A percentile compares a stretch with the other conserved stretches of the same genome.
These are phyloP conservation scores for Poronia punctata DNA, from an alignment of 495 filamentous ascomycete species.

Conservation along the genomic window DNA sequence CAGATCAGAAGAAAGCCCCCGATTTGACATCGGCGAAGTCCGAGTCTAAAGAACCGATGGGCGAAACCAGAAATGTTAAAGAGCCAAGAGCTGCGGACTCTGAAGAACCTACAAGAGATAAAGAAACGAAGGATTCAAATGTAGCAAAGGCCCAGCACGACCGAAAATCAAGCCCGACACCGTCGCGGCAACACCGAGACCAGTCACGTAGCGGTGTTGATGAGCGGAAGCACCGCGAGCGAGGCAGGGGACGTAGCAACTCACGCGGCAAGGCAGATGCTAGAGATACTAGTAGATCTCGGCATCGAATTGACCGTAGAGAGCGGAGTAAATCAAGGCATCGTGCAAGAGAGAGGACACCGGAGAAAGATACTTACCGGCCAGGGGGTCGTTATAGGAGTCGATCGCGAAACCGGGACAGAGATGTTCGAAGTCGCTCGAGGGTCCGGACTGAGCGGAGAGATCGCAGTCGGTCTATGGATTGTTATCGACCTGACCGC, in stretches of 20 bases:
- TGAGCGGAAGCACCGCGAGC: constrained; percentile 14
- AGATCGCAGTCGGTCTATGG: constrained; percentile 38
- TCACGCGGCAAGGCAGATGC: constrained; percentile 13
- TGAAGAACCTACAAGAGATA: constrained; percentile 14
- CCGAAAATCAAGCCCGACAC: constrained; percentile 26
- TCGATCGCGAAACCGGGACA: constrained; percentile 20
- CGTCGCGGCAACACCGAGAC: constrained; percentile 19
- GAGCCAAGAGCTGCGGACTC: constrained; percentile 14
- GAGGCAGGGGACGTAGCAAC: constrained; percentile 20
- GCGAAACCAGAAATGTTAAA: constrained; percentile 16
- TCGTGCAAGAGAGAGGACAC: constrained; percentile 24
- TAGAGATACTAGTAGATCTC: constrained; percentile 19
- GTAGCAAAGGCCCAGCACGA: constrained; percentile 21
- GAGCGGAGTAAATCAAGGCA: constrained; percentile 27
- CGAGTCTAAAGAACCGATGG: constrained; percentile 21
- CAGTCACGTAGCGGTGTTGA: constrained; percentile 9
- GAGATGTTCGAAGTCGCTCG: too few relatives aligned
- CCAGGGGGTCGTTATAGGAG: constrained; percentile 27
- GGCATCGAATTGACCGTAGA: constrained; percentile 18
- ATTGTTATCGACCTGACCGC: constrained; percentile 20
- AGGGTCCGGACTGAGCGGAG: constrained; percentile 29
- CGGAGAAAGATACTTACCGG: constrained; percentile 27
- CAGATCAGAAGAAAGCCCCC: constrained; percentile 29
- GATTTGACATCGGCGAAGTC: constrained; percentile 22
- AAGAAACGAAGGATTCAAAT: constrained; percentile 9